phyloP scores from a whole-genome alignment of 345 rosid species.

The Murraya koenigii region DNA sequence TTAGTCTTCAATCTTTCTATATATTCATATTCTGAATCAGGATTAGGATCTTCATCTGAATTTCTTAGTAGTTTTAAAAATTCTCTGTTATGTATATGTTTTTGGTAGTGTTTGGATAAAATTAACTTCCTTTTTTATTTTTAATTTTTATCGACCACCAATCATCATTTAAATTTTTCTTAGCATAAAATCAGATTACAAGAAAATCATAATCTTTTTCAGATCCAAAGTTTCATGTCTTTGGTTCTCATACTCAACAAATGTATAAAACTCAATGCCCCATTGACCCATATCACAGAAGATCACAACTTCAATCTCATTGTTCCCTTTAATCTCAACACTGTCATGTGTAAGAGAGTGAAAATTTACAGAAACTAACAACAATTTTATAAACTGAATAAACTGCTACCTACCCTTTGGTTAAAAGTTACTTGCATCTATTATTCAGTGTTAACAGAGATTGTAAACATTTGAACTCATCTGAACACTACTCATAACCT shows the following conservation, averaged over 20 bases:
- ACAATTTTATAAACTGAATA: slow-evolving; percentile 6
- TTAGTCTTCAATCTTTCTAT: not conserved
- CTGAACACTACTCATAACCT: slow-evolving; percentile 14
- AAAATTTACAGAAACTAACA: slow-evolving; percentile 8
- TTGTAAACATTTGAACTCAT: slow-evolving; percentile 13
- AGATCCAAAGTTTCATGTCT: too few relatives aligned
- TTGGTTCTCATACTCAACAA: not conserved
- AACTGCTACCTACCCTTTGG: slow-evolving; percentile 9
- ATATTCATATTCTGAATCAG: too few relatives aligned
- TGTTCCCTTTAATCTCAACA: slow-evolving; percentile 1
- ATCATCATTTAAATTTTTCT: too few relatives aligned
- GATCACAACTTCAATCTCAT: slow-evolving; percentile 2
- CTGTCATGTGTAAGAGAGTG: not conserved
- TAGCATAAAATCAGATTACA: too few relatives aligned
- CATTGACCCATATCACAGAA: not conserved
- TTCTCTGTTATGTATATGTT: too few relatives aligned
- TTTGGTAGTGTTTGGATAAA: too few relatives aligned
- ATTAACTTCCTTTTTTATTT: too few relatives aligned
- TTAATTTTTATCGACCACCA: too few relatives aligned
- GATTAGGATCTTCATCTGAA: too few relatives aligned
- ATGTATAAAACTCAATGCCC: not conserved
- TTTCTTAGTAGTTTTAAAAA: too few relatives aligned
- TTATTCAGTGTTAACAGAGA: slow-evolving; percentile 19
- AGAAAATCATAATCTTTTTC: too few relatives aligned
- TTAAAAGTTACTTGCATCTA: slow-evolving; percentile 22